Evolutionary conservation across 2,329 filamentous ascomycete genomes (phyloP), one percentile per base, ranked within the genome.

Genomic region (Diaporthe sp.): DNA sequence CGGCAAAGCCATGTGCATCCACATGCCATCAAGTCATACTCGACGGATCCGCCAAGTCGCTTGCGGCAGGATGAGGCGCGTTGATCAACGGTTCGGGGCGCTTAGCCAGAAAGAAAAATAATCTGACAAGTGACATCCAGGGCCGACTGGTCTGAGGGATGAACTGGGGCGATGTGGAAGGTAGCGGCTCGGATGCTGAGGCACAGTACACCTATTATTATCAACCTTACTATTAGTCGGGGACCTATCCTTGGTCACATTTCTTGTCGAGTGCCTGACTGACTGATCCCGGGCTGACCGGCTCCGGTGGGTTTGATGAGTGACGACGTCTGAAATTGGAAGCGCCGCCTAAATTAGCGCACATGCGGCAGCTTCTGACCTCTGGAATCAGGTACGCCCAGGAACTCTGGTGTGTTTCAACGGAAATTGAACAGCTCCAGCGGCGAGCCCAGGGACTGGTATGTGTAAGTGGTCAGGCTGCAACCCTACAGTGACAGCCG

Each of bases 391-490:
- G 34, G 49, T 65, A 55, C 71, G 73, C 53, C 55, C 42, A 51
- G 55, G 62, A 31, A 28, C 57, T 46, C 37, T 65, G 34, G 44
- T 51, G 34, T 39, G 71, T 53, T n/a, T 71, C 46, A 49, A 44
- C 46, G 71, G 74, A 62, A 39, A 62, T 70, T 76, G 61, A 58
- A 55, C 61, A 55, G 51, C 28, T 70, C 53, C 71, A 73, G 61
- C 53, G 57, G 22, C 74, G 44, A 65, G 71, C 46, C 49, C 49
- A 49, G 31, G 58, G 39, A 71, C 31, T 65, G 44, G 62, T 57
- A 31, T 51, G 60, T 19, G 71, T 58, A 57, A 73, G 62, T 34
- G 44, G 31, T 42, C 37, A 62, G 71, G 42, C 55, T 61, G 70
- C 39, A 44, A n/a, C 22, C 34, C 34, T 60, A 73, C 34, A 34